phyloP scores from a whole-genome alignment of 495 filamentous ascomycete genomes.

The Penicillium desertorum region DNA sequence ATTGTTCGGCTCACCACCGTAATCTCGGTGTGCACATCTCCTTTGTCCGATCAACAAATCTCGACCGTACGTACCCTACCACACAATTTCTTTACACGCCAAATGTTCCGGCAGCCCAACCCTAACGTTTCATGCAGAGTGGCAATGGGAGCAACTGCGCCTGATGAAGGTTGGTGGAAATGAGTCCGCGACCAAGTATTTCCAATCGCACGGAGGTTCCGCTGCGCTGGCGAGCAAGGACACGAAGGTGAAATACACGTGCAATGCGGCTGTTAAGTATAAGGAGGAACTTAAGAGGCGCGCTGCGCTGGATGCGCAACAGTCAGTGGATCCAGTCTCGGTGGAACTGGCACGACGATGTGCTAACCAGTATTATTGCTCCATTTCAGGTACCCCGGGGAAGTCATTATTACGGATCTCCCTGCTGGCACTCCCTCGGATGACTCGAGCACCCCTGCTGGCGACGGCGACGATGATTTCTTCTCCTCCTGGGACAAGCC shows the following conservation, averaged over 20 bases:
- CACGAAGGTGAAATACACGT: slow-evolving; percentile 93
- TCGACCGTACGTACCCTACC: slow-evolving; percentile 76
- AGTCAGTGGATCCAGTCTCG: slow-evolving; percentile 50
- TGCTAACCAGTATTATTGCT: slow-evolving; percentile 22
- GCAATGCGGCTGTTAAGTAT: slow-evolving; percentile 85
- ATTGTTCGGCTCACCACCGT: slow-evolving; percentile 90
- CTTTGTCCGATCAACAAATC: slow-evolving; percentile 96
- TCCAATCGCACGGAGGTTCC: slow-evolving; percentile 91
- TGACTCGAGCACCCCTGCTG: slow-evolving; percentile 67
- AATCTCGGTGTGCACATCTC: slow-evolving; percentile 94
- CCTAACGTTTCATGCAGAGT: slow-evolving; percentile 60
- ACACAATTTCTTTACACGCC: not conserved
- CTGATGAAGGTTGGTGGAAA: slow-evolving; percentile 99
- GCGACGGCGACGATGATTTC: slow-evolving; percentile 86
- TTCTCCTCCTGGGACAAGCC: slow-evolving; percentile 99
- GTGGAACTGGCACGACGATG: slow-evolving; percentile 12
- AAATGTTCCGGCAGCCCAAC: not conserved
- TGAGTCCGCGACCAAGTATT: slow-evolving; percentile 96
- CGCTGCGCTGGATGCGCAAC: slow-evolving; percentile 73
- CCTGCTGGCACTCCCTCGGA: slow-evolving; percentile 58
- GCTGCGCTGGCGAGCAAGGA: slow-evolving; percentile 95
- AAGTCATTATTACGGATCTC: slow-evolving; percentile 81
- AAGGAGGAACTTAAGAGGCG: slow-evolving; percentile 90
- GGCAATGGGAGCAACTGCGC: slow-evolving; percentile 98
- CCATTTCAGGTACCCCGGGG: slow-evolving; percentile 69